Base-by-base conservation (phyloP, 1,139 yeast species). In the Geotrichum europaeum region DNA sequence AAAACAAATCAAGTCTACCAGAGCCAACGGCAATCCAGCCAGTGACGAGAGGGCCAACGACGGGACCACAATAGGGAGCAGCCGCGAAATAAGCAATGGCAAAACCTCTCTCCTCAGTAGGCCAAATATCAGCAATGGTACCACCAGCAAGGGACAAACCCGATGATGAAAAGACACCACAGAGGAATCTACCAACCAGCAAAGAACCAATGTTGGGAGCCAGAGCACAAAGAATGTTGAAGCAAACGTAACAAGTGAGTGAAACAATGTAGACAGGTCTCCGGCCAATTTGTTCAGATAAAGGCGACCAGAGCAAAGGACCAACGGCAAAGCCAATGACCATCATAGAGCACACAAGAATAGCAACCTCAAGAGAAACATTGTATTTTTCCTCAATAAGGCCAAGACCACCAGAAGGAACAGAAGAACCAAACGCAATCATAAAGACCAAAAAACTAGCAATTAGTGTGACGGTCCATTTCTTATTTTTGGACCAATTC, bases 61-160 rank as follows among this genome's bases (percentile, higher is more conserved):
- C 96, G 0, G 97, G 97, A 56, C 96, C 97, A 59, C 94, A 86
- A 73, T 90, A 90, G 3, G 97, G 97, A 61, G 96, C 92, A 69
- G 90, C 90, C 40, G 96, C 90, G 72, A 90, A 91, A 68, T 87
- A 86, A 0, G 96, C 96, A 75, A 90, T 90, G 43, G 96, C 96
- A 69, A 86, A 82, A 67, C 96, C 96, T 77, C 97, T 82, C 1
- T 91, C 84, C 67, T 84, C 88, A 53, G 84, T 80, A 61, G 87
- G 87, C 79, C 85, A 84, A 78, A 91, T 82, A 75, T 91, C 97
- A 58, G 95, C 95, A 65, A 91, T 82, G 53, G 96, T 86, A 56
- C 96, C 97, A 71, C 96, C 96, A 59, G 90, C 96, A 60, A 89
- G 80, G 57, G 94, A 86, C 59, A 91, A 79, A 36, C 95, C 96